Conservation (phyloP, 192 early-diverging fungal genomes). For the Entomortierella lignicola region DNA sequence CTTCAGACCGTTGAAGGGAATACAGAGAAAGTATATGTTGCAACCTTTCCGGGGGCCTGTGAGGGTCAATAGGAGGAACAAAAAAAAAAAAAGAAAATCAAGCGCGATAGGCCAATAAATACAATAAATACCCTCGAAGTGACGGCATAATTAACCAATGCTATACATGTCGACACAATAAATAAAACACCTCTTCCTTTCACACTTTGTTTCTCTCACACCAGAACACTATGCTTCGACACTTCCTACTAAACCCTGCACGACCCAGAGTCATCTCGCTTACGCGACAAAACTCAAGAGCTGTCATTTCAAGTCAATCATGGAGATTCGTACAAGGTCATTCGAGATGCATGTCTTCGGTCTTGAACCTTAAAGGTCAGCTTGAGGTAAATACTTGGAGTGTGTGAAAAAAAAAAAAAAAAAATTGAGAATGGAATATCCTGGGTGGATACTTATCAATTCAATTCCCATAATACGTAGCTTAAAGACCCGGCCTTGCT, state of each 20-base stretch:
- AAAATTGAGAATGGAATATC: not conserved
- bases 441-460: too few species aligned
- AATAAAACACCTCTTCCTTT: not conserved
- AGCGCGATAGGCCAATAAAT: too few species aligned
- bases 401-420: not conserved
- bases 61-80: constrained; percentile 1
- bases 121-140: too few species aligned
- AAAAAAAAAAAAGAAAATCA: too few species aligned
- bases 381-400: constrained; percentile 1
- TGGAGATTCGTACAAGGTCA: not conserved
- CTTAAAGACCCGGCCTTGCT: constrained; percentile 71
- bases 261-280: not conserved
- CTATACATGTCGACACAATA: not conserved
- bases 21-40: constrained; percentile 4
- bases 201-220: not conserved
- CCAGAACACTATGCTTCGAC: not conserved
- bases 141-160: too few species aligned
- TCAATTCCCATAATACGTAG: constrained; percentile 30
- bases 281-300: not conserved
- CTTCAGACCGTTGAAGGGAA: constrained; percentile 15
- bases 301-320: not conserved
- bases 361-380: constrained; percentile 11
- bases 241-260: not conserved
- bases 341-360: constrained; percentile 20
- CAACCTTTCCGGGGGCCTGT: constrained; percentile 17